Conservation (phyloP, 2,329 filamentous ascomycete genomes). For the Nigrospora sphaerica region DNA sequence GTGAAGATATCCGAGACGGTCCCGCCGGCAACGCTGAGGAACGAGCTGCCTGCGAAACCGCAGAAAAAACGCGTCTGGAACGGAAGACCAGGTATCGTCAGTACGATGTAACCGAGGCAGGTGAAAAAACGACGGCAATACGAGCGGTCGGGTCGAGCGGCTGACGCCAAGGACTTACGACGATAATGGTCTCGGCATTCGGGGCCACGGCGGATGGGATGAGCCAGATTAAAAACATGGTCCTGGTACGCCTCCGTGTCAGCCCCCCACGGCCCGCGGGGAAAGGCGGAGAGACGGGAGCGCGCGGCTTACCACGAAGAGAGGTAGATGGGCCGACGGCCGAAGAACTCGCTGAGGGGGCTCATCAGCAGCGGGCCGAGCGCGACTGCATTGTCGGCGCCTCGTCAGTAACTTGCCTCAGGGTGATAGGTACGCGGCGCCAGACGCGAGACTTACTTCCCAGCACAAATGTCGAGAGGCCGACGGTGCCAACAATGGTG, state of each 20-base stretch:
- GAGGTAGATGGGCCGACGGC: constrained; percentile 74
- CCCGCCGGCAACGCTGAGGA: constrained; percentile 70
- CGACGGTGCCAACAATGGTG: constrained; percentile 67
- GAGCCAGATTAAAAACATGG: constrained; percentile 70
- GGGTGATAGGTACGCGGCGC: constrained; percentile 41
- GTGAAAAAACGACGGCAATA: too few relatives aligned
- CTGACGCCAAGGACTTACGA: constrained; percentile 26
- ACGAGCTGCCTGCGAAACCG: constrained; percentile 63
- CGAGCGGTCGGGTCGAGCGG: background rate
- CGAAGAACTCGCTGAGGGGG: constrained; percentile 71
- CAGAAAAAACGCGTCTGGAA: constrained; percentile 61
- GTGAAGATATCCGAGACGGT: constrained; percentile 78
- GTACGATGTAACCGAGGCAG: background rate
- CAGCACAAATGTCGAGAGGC: constrained; percentile 75
- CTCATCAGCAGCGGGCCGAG: constrained; percentile 56
- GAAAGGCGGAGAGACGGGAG: background rate
- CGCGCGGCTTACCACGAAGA: constrained; percentile 44
- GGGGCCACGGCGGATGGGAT: constrained; percentile 74
- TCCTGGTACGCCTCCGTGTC: constrained; percentile 7
- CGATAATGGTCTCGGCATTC: constrained; percentile 74
- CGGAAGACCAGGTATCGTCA: background rate
- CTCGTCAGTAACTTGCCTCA: background rate
- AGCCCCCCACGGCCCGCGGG: background rate
- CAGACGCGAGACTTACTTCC: constrained; percentile 48
- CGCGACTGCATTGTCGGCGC: constrained; percentile 24